A percentile compares a stretch with the other conserved stretches of the same genome.
phyloP scores from a whole-genome alignment of 352 stramenopile genomes.

The Pythium diclinum region DNA sequence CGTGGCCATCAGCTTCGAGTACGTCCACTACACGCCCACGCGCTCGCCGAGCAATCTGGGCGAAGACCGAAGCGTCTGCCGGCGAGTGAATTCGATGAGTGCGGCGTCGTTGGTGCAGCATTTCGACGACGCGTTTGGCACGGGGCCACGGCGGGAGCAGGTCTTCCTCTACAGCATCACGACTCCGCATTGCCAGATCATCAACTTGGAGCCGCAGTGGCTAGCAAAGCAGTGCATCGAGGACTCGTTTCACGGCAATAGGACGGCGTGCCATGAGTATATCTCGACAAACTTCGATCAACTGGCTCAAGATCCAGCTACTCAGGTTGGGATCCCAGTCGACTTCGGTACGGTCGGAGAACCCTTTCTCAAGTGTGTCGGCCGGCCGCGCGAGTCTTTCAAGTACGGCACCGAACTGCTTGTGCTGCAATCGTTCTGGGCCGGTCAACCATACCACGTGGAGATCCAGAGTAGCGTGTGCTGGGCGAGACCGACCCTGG shows the following conservation, averaged over 20 bases:
- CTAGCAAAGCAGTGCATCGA: neutral
- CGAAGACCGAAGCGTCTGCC: slow-evolving; percentile 31
- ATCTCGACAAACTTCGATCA: neutral
- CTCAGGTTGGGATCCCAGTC: neutral
- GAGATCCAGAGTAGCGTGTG: slow-evolving; percentile 39
- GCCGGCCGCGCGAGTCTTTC: slow-evolving; percentile 20
- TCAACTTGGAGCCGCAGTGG: slow-evolving; percentile 3
- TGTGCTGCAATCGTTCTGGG: slow-evolving; percentile 32
- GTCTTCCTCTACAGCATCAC: slow-evolving; percentile 33
- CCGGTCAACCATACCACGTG: slow-evolving; percentile 26
- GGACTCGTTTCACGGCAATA: neutral
- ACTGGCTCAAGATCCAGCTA: neutral
- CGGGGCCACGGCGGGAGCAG: slow-evolving; percentile 17
- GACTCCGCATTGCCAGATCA: slow-evolving; percentile 14
- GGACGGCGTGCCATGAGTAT: neutral
- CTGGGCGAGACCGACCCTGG: slow-evolving; percentile 7
- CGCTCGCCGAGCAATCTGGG: slow-evolving; percentile 22
- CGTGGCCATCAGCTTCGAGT: slow-evolving; percentile 24
- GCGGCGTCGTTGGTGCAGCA: slow-evolving; percentile 21
- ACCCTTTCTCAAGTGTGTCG: slow-evolving; percentile 16
- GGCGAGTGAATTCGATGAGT: slow-evolving; percentile 32
- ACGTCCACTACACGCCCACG: slow-evolving; percentile 24
- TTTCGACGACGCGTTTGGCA: slow-evolving; percentile 36
- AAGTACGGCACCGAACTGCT: slow-evolving; percentile 33
- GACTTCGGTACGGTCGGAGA: neutral